Evolutionary conservation across 2,329 filamentous ascomycete species (phyloP).

Genomic region (Paecilomyces variotii): DNA sequence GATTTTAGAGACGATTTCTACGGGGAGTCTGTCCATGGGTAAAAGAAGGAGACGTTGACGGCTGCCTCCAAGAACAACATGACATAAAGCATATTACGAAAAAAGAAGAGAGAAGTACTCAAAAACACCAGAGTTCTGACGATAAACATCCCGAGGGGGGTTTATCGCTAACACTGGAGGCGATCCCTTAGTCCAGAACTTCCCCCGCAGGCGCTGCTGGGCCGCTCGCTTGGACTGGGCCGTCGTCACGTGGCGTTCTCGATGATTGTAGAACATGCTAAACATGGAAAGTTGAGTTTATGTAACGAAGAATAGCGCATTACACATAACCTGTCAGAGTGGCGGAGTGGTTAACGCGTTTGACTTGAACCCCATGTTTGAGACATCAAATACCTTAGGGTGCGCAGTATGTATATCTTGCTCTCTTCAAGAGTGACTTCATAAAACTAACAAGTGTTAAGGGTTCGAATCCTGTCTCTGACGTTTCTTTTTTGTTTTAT

Average conservation of each 20-base stretch:
- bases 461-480: no score
- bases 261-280: neutral
- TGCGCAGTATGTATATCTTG: no score
- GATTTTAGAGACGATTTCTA: slow-evolving; percentile 58
- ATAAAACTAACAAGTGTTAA: no score
- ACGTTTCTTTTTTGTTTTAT: no score
- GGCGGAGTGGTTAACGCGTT: no score
- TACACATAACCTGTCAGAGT: no score
- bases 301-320: no score
- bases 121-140: neutral
- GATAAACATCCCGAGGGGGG: neutral
- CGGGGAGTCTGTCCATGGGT: slow-evolving; percentile 50
- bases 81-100: slow-evolving; percentile 1
- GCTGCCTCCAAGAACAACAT: neutral
- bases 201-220: neutral
- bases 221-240: neutral
- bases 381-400: no score
- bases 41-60: slow-evolving; percentile 13
- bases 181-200: neutral
- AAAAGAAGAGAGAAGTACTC: neutral
- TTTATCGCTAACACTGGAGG: neutral
- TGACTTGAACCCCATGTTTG: no score
- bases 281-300: neutral
- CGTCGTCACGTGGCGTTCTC: neutral
- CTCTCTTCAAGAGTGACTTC: no score